Evolutionary conservation across 1,284 basidiomycete species (phyloP), one percentile per base, ranked within the genome.

Genomic region (Ustilago esculenta): DNA sequence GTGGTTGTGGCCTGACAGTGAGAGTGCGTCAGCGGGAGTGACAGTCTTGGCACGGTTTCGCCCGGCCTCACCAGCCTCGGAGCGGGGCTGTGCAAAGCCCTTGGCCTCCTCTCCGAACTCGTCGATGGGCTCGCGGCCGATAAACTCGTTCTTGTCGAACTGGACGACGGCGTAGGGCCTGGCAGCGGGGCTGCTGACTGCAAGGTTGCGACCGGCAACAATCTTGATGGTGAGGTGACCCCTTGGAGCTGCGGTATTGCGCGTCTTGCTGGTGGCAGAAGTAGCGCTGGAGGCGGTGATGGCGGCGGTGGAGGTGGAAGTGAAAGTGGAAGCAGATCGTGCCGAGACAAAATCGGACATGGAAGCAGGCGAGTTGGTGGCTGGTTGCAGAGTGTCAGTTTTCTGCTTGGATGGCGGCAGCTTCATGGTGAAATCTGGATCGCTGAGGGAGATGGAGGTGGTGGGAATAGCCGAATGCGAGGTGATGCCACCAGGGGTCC

Each of bases 101-200:
- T 90, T 90, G 79, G 91, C 90, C 82, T 92, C 91, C 84, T 89
- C 91, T 82, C 90, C 91, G n/a, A 86, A 84, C 80, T 92, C 92
- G 73, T 89, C 81, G 37, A 90, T 91, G 18, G 95, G 92, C 79
- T 96, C 92, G 57, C 95, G 86, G 71, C 90, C 90, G 81, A 98
- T 90, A 82, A 98, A 99, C 84, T 99, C 95, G 86, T 94, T 98
- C 84, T 98, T 92, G 85, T 99, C 95, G 83, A 98, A 98, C 83
- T 94, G 91, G 74, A 96, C 93, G 80, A 98, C 95, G 72, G 94
- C 92, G 82, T 98, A 98, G 12, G 95, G 96, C 20, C 90, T 87
- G 2, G 90, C 88, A 45, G 85, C 49, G 8, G 70, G 59, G 29
- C 68, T 56, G 34, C 64, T 61, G 39, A 71, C 65, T 25, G 87